A percentile compares a stretch with the other conserved stretches of the same genome.
phyloP scores from a whole-genome alignment of 139 green algal species.

The Helicosporidium sp. region DNA sequence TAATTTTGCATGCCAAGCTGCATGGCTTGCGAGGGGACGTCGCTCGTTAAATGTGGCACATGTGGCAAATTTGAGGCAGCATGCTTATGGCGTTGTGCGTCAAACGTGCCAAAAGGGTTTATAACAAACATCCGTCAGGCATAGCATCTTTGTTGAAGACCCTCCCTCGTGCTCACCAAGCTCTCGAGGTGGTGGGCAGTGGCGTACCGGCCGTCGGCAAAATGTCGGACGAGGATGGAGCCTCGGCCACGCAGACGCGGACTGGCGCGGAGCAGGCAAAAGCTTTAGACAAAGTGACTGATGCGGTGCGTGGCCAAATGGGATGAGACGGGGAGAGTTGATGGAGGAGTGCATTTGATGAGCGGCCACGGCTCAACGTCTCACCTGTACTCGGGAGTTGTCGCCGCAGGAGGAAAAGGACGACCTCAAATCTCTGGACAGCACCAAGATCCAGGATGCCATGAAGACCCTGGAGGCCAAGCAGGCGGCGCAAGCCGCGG shows the following conservation, averaged over 20 bases:
- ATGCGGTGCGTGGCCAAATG: slow-evolving; percentile 3
- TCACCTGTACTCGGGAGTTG: no score
- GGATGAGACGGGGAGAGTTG: background rate
- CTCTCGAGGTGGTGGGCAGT: no score
- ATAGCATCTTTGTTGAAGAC: no score
- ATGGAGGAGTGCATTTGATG: background rate
- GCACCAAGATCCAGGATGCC: slow-evolving; percentile 27
- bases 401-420: slow-evolving; percentile 9
- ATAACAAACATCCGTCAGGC: no score
- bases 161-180: no score
- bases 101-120: no score
- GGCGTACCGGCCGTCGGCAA: no score
- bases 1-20: no score
- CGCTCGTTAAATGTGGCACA: no score
- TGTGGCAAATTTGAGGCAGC: no score
- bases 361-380: background rate
- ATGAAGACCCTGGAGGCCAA: slow-evolving; percentile 38
- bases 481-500: slow-evolving; percentile 33
- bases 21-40: no score
- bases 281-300: slow-evolving; percentile 19
- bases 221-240: background rate
- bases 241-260: background rate
- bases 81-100: no score
- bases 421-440: slow-evolving; percentile 14
- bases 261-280: slow-evolving; percentile 12